Conservation (phyloP, 1,139 yeast species). For the Zygoascus sp. region DNA sequence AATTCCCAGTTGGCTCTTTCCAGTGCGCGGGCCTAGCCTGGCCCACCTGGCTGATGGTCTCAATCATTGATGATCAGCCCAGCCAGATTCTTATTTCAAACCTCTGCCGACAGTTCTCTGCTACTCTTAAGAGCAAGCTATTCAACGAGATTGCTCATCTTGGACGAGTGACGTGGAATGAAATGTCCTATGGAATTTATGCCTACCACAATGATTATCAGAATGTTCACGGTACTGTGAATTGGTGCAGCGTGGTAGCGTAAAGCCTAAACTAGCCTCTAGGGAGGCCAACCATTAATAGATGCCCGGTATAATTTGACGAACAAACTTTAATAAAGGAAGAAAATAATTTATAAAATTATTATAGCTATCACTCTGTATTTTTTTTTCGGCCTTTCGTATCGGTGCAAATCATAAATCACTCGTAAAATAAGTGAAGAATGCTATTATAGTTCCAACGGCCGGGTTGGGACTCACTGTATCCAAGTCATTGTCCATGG, state of each 20-base stretch:
- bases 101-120: neutral
- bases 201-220: constrained; percentile 3
- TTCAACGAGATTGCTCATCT: neutral
- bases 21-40: neutral
- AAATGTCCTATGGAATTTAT: constrained; percentile 1
- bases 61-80: neutral
- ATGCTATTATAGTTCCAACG: too few species aligned
- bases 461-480: too few species aligned
- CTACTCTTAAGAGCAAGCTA: neutral
- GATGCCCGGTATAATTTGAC: neutral
- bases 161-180: constrained; percentile 1
- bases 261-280: neutral
- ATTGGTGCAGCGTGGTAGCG: constrained; percentile 1
- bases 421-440: too few species aligned
- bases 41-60: constrained; percentile 3
- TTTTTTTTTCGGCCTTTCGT: neutral
- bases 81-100: neutral
- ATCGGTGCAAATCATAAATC: too few species aligned
- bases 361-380: neutral
- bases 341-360: neutral
- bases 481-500: too few species aligned
- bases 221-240: constrained; percentile 1
- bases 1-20: constrained; percentile 1
- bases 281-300: too few species aligned
- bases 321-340: too few species aligned